A percentile compares a stretch with the other conserved stretches of the same genome.
These are phyloP conservation scores for Elaeagnus macrophylla DNA, from an alignment of 306 rosid genomes.

Conservation along the genomic window DNA sequence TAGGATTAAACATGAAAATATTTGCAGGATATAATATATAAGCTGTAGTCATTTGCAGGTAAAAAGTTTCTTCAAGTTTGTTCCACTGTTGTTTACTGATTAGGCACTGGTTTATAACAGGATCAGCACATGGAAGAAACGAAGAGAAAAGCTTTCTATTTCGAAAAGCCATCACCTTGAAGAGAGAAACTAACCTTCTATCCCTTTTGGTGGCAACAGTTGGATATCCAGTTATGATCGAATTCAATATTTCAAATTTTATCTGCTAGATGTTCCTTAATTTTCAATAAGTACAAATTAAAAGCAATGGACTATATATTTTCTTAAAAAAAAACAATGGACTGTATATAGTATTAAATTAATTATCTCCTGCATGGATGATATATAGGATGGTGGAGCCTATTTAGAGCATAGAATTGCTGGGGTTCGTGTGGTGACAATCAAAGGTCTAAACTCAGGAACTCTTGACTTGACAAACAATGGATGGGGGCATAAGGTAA, in stretches of 20 bases:
- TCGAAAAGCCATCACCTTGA: background rate
- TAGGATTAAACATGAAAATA: too few relatives aligned
- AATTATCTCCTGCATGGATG: background rate
- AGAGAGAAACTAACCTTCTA: conserved; percentile 6
- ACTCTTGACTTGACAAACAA: conserved; percentile 4
- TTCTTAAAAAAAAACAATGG: too few relatives aligned
- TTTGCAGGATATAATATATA: too few relatives aligned
- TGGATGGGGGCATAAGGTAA: conserved; percentile 13
- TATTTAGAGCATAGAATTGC: conserved; percentile 15
- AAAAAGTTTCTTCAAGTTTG: background rate
- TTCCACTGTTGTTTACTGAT: background rate
- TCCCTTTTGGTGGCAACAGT: conserved; percentile 6
- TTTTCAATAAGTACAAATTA: too few relatives aligned
- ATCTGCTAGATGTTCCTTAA: too few relatives aligned
- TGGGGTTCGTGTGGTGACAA: background rate
- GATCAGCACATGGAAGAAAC: conserved; percentile 8
- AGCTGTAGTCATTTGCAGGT: too few relatives aligned
- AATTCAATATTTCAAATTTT: background rate
- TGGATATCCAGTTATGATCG: background rate
- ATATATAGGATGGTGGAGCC: conserved; percentile 4
- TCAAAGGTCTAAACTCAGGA: conserved; percentile 9
- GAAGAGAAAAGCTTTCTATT: conserved; percentile 11
- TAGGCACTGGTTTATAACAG: background rate
- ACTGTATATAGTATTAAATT: too few relatives aligned
- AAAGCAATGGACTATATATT: too few relatives aligned